Evolutionary conservation across 176 grass and related monocot genomes (phyloP), one percentile per base, ranked within the genome.

Genomic region (Carex myosuroides): DNA sequence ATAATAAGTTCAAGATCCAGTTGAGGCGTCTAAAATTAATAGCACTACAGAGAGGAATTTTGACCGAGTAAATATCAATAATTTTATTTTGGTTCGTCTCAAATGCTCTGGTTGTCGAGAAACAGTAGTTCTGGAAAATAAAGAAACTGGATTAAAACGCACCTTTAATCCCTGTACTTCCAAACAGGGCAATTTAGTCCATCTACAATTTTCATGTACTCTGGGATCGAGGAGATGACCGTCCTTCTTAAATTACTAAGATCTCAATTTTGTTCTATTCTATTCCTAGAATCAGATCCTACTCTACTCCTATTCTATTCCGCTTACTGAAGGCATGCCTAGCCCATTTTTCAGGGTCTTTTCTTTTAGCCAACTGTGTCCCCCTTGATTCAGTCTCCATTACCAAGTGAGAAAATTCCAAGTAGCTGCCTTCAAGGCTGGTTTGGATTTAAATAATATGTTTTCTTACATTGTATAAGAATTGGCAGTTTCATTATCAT

Each of bases 41-140:
- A 44, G 39, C 37, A 42, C 39, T 35, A 21, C 0, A 8, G 35
- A 50, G 18, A 50, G 70, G 24, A 20, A 48, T 46, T 71, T 74
- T 53, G 20, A 74, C 70, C 0, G 42, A 52, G 42, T 52, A 11
- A 24, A 42, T 13, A 52, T 70, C 17, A 70, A 67, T 67, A 67
- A 11, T 50, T 1, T 13, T 74, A 48, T 24, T 52, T 50, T 52
- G 21, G 71, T 75, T 24, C 18, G 5, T 21, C 39, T 64, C 61
- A 26, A 64, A 64, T 64, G 13, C 53, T 75, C 18, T 6, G 17
- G 70, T 24, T 13, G 9, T 73, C 11, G 11, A 46, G 9, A 73
- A 73, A 73, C 17, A 69, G 16, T 69, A 69, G 37, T 69, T 64
- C 18, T 71, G 68, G 17, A 71, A 42, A 37, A 71, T 71, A 71